Conservation (phyloP, 2,329 filamentous ascomycete species). For the Bretziella fagacearum region DNA sequence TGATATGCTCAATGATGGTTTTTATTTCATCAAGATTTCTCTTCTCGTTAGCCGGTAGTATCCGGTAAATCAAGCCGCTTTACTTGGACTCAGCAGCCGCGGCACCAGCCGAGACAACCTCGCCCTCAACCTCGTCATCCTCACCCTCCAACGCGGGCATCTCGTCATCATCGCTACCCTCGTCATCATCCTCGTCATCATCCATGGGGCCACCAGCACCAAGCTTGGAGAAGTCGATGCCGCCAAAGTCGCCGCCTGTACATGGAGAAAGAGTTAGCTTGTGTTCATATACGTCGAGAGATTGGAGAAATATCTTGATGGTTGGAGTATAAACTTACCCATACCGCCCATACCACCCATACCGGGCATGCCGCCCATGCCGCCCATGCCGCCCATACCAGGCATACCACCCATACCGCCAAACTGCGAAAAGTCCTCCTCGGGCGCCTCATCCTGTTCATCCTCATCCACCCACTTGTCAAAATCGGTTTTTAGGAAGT, state of each 20-base stretch:
- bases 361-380: conserved; percentile 44
- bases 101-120: conserved; percentile 16
- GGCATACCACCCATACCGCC: conserved; percentile 43
- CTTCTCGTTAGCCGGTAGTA: conserved; percentile 4
- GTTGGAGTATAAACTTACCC: conserved; percentile 19
- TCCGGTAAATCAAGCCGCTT: too few species aligned
- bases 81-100: conserved; percentile 10
- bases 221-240: conserved; percentile 90
- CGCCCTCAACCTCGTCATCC: conserved; percentile 30
- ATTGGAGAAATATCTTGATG: too few species aligned
- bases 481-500: conserved; percentile 97
- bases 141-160: conserved; percentile 66
- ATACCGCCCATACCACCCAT: conserved; percentile 30
- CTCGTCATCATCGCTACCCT: conserved; percentile 50
- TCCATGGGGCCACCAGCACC: conserved; percentile 35
- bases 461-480: conserved; percentile 99
- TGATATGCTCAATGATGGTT: background rate
- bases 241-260: conserved; percentile 50
- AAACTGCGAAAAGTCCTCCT: conserved; percentile 61
- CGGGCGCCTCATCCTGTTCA: conserved; percentile 79
- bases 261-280: background rate
- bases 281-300: background rate
- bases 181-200: conserved; percentile 27
- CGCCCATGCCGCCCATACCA: conserved; percentile 31
- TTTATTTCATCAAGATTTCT: conserved; percentile 5